Evolutionary conservation across 176 grass and related monocot species (phyloP), one percentile per base, ranked within the genome.

Genomic region (Poa annua): DNA sequence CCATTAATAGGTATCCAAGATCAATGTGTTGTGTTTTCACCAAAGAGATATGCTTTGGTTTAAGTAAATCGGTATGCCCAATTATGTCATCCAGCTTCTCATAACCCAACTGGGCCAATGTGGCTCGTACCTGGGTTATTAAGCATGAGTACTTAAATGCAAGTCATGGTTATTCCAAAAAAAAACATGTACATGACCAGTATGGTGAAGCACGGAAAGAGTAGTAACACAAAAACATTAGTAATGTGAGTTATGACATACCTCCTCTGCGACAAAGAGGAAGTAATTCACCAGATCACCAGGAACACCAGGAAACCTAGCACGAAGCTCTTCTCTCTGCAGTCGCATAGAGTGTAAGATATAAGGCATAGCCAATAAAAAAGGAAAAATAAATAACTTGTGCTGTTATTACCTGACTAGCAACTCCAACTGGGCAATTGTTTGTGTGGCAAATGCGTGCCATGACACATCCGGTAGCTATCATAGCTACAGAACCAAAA

Each of bases 401-500:
- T 68, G 63, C 61, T 85, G 44, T 66, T 85, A 90, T 49, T 73
- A 98, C 97, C 97, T 99, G 97, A 92, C 97, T 99, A 59, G 97
- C 97, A 75, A 99, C 97, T 83, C 97, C 97, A 84, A 99, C 97
- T 45, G 97, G 97, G 57, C 97, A 99, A 71, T 99, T 99, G 76
- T 99, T 99, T 85, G 97, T 99, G 86, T 99, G 97, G 86, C 97
- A 99, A 79, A 99, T 99, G 24, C 97, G 93, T 54, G 97, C 97
- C 97, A 99, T 99, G 79, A 99, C 91, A 89, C 97, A 99, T 59
- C 97, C 97, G 38, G 97, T 99, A 77, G 97, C 97, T 88, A 99
- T 99, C 97, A 99, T 99, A 82, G 97, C 97, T 70, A 99, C 97
- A 66, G 97, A 99, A 81, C 97, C 97, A 87, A 99, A 99, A 76